phyloP scores from a whole-genome alignment of 441 rosid species.

The Adansonia madagascariensis region DNA sequence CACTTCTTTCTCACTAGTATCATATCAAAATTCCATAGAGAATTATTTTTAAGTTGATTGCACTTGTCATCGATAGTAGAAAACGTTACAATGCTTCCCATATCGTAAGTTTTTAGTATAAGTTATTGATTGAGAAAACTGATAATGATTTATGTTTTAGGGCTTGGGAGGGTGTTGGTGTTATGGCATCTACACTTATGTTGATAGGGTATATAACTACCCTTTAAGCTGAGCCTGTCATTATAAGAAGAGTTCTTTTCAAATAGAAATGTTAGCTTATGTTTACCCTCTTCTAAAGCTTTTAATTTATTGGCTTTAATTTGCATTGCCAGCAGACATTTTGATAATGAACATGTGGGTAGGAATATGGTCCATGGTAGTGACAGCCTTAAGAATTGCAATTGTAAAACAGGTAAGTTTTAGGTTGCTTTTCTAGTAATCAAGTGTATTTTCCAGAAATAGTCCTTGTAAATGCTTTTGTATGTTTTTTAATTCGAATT shows the following conservation, averaged over 20 bases:
- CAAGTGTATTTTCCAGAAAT: neutral
- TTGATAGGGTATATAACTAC: slow-evolving; percentile 88
- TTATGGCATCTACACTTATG: slow-evolving; percentile 90
- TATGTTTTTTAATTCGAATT: neutral
- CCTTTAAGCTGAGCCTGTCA: slow-evolving; percentile 95
- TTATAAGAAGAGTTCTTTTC: slow-evolving; percentile 93
- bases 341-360: slow-evolving; percentile 36
- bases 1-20: no score
- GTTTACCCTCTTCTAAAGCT: slow-evolving; percentile 6
- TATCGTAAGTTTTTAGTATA: neutral
- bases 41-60: no score
- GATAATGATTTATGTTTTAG: slow-evolving; percentile 31
- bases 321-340: neutral
- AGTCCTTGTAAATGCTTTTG: neutral
- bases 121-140: slow-evolving; percentile 7
- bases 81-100: neutral
- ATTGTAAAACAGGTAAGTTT: slow-evolving; percentile 77
- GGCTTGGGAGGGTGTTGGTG: slow-evolving; percentile 98
- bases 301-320: neutral
- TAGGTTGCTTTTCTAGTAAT: neutral
- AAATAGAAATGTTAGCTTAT: slow-evolving; percentile 81
- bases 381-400: slow-evolving; percentile 92
- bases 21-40: no score
- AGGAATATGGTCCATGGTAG: slow-evolving; percentile 96
- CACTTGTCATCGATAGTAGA: no score